phyloP scores from a whole-genome alignment of 1,139 yeast species.

The Pichia sp. region DNA sequence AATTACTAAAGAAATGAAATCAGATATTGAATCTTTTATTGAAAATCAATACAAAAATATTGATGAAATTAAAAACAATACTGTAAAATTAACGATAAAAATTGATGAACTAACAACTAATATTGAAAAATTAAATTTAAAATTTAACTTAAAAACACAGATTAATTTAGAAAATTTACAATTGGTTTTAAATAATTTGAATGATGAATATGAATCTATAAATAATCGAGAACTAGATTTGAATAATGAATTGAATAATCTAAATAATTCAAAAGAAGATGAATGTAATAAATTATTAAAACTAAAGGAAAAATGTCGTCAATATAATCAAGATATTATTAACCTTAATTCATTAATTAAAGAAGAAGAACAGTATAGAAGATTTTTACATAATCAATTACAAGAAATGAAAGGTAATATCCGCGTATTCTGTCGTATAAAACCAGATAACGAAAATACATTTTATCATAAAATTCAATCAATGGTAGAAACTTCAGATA shows the following conservation, averaged over 20 bases:
- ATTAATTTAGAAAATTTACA: not conserved
- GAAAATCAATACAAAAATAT: not conserved
- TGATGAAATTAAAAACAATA: not conserved
- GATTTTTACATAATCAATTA: constrained; percentile 65
- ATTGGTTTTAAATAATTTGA: not conserved
- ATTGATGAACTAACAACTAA: not conserved
- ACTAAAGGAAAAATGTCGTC: constrained; percentile 10
- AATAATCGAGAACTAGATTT: constrained; percentile 20
- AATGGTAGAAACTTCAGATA: constrained; percentile 36
- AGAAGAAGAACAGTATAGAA: constrained; percentile 47
- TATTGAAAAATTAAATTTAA: constrained; percentile 2
- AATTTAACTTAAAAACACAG: not conserved
- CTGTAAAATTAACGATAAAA: not conserved
- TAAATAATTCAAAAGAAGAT: constrained; percentile 10
- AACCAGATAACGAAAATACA: constrained; percentile 42
- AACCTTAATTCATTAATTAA: constrained; percentile 1
- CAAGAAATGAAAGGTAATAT: constrained; percentile 92
- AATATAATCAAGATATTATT: constrained; percentile 3
- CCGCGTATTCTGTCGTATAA: constrained; percentile 80
- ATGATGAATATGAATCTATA: not conserved
- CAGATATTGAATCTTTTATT: not conserved
- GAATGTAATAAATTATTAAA: constrained; percentile 12
- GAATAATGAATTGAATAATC: constrained; percentile 1
- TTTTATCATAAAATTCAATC: constrained; percentile 15
- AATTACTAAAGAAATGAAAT: constrained; percentile 2